Evolutionary conservation across 2,329 filamentous ascomycete genomes (phyloP).

Genomic region (Penicillium sp.): DNA sequence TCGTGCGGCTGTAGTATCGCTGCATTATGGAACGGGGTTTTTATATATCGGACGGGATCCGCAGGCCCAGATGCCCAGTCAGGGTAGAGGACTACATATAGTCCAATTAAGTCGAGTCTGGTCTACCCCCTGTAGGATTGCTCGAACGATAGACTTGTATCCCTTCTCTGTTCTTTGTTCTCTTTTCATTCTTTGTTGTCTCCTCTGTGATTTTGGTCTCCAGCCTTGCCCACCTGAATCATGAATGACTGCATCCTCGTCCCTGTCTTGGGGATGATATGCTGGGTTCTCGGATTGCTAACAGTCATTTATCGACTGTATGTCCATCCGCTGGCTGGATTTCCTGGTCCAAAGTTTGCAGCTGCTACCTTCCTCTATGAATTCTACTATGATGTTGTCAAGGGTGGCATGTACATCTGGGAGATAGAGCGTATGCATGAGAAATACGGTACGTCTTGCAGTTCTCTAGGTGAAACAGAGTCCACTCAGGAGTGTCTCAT

Average conservation of each 20-base stretch:
- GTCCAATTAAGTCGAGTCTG: neutral
- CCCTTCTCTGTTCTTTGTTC: neutral
- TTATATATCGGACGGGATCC: neutral
- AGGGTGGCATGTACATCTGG: conserved; percentile 35
- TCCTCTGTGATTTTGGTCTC: neutral
- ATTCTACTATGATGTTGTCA: conserved; percentile 40
- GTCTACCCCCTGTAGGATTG: neutral
- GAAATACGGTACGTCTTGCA: conserved; percentile 35
- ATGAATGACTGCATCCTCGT: conserved; percentile 16
- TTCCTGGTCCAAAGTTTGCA: conserved; percentile 41
- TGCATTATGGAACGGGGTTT: neutral
- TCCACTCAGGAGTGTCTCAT: neutral
- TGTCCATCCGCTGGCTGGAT: conserved; percentile 37
- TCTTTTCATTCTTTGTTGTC: neutral
- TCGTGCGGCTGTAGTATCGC: neutral
- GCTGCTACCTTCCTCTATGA: conserved; percentile 38
- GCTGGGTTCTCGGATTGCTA: conserved; percentile 9
- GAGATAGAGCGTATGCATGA: conserved; percentile 38
- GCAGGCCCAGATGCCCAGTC: neutral
- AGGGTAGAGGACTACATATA: neutral
- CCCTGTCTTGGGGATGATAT: neutral
- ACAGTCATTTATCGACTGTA: conserved; percentile 19
- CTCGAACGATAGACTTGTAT: neutral
- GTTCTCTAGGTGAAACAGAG: neutral
- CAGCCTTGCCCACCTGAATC: neutral